Base-by-base conservation (phyloP, 2,329 filamentous ascomycete species). In the Drechslerella dactyloides region DNA sequence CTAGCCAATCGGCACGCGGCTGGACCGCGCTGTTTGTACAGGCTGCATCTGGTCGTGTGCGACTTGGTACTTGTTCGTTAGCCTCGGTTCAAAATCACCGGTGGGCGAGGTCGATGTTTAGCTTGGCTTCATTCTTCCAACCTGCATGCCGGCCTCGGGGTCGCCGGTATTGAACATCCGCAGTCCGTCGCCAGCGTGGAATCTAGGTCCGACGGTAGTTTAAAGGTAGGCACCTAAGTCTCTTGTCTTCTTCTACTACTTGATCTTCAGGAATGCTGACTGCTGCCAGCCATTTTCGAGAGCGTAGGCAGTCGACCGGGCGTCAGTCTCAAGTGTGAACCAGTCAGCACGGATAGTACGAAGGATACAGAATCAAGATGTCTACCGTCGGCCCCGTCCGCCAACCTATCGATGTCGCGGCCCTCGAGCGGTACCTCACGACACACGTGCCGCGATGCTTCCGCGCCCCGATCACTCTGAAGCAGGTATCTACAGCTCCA, bases 321-420 rank as follows among this genome's bases (percentile, higher is more conserved):
- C 27, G 4, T 4, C 27, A 4, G 27, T 8, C 8, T 33, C 27
- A 8, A 33, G 8, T 33, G 3, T 8, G 8, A 33, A 33, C 8
- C 27, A 33, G 27, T 33, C 3, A 3, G 27, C 8, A 33, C 27
- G 27, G 27, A 4, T 8, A 33, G 27, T 8, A 8, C 15, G 13
- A 21, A 30, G 33, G n/a, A 6, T 13, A 33, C 13, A 30, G 23
- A 27, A 19, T 51, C 52, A 78, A 59, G 73, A 89, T 72, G 68
- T 72, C 68, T 97, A 93, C 50, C 54, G 93, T 94, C 59, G 93
- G 93, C 76, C 84, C 84, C 74, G 88, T 99, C 68, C 88, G 94
- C 79, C 94, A 99, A 79, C 90, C 91, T 48, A 96, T 99, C 78
- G 90, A 97, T 78, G 81, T 93, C 77, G 82, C 85, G 77, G 87